Evolutionary conservation across 768 basidiomycete genomes (phyloP).

Genomic region (Boletus vinaceobasis): DNA sequence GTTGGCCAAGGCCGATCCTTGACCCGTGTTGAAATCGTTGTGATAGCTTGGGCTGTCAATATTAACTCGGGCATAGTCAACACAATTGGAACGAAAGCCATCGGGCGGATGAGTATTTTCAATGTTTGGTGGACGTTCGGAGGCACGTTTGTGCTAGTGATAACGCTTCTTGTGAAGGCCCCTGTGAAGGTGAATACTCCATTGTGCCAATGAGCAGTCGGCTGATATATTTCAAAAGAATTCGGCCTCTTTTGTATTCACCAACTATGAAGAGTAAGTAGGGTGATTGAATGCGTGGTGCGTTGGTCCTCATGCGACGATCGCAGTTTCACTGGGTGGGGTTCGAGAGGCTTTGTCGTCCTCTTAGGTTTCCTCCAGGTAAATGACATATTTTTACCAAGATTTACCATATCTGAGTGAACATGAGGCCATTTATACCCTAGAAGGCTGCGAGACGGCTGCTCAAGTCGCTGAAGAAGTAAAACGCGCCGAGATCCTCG

Average conservation of each 20-base stretch:
- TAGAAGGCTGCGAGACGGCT: constrained; percentile 61
- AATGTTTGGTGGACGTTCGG: constrained; percentile 62
- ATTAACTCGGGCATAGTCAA: constrained; percentile 53
- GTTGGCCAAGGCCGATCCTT: constrained; percentile 44
- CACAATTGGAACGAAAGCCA: constrained; percentile 53
- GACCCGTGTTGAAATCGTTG: constrained; percentile 47
- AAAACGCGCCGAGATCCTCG: constrained; percentile 51
- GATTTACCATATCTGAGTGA: neutral
- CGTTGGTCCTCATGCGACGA: neutral
- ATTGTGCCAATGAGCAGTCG: neutral
- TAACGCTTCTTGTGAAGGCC: constrained; percentile 54
- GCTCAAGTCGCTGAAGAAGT: constrained; percentile 65
- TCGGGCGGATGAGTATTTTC: constrained; percentile 53
- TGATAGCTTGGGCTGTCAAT: constrained; percentile 57
- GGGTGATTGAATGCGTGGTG: neutral
- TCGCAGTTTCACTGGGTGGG: constrained; percentile 54
- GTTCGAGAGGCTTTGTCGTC: constrained; percentile 51
- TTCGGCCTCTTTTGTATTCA: constrained; percentile 50
- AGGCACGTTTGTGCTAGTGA: constrained; percentile 54
- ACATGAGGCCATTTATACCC: constrained; percentile 50
- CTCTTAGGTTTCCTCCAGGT: constrained; percentile 49
- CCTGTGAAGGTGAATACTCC: constrained; percentile 42
- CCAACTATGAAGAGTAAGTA: constrained; percentile 51
- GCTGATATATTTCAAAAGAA: constrained; percentile 37
- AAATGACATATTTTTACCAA: neutral